Evolutionary conservation across 441 rosid species (phyloP), one percentile per base, ranked within the genome.

Genomic region (Dalechampia spathulata): DNA sequence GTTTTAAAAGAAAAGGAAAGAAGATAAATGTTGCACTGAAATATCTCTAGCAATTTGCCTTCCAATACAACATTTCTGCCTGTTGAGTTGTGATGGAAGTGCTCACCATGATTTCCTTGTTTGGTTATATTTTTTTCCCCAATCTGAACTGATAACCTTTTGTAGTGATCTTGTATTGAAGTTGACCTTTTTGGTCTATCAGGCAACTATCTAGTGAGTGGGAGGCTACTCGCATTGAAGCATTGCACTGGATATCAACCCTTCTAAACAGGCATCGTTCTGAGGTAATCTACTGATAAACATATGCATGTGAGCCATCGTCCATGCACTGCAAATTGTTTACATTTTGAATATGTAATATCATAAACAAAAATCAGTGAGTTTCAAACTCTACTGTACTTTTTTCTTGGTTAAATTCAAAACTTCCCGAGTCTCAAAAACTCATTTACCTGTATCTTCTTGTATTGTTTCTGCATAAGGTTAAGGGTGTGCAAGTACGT

Each of bases 181-280:
- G n/a, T 55, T 56, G 53, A 60, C 55, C n/a, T 30, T 30, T 74
- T 76, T 65, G 54, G 51, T 46, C 43, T 56, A 57, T 60, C 80
- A 95, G 99, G 78, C 95, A 91, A 77, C 76, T 95, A 64, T 80
- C 81, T 52, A 82, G 91, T 41, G 93, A 86, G 53, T 78, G 81
- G 90, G 98, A 91, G 63, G 93, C 90, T 66, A 91, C 99, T 38
- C 84, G 98, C 58, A 91, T 88, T 65, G 99, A 95, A 75, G 98
- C 98, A 48, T 73, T 95, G 75, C 86, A 89, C 58, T 95, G 99
- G 99, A 91, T 91, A 67, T 78, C 95, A 64, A 83, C 95, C 55
- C 93, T 95, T 66, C 71, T 95, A 57, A 84, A 75, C 67, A 77
- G 90, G 69, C 95, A 91, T 69, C 95, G 99, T 30, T 16, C 67